phyloP scores from a whole-genome alignment of 148 eudicot species.

The Spergularia bocconei region DNA sequence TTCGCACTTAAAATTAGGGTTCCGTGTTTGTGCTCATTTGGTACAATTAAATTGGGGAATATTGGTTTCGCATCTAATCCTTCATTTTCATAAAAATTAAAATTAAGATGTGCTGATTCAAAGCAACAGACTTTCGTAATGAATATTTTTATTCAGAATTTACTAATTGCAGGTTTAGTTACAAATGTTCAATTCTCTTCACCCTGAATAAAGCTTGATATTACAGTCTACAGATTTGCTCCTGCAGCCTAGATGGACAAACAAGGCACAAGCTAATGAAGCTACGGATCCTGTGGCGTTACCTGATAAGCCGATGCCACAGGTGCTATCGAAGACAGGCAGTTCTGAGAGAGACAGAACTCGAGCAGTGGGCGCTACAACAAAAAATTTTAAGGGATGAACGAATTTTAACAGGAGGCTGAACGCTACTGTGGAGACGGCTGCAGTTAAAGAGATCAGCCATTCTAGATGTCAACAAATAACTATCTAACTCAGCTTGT shows the following conservation, averaged over 20 bases:
- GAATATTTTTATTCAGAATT: slow-evolving; percentile 18
- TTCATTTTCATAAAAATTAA: too few species aligned
- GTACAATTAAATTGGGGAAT: too few species aligned
- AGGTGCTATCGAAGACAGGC: slow-evolving; percentile 10
- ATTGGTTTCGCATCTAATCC: too few species aligned
- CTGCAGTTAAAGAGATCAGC: slow-evolving; percentile 27
- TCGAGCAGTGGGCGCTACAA: slow-evolving; percentile 22
- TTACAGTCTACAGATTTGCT: slow-evolving; percentile 19
- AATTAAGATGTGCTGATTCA: too few species aligned
- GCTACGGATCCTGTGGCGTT: too few species aligned
- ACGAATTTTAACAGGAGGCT: slow-evolving; percentile 19
- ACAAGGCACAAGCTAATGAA: not conserved
- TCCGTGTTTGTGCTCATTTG: too few species aligned
- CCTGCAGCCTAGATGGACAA: slow-evolving; percentile 29
- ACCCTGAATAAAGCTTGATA: slow-evolving; percentile 19
- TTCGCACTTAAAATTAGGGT: too few species aligned
- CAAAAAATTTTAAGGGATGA: slow-evolving; percentile 16
- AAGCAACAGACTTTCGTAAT: not conserved
- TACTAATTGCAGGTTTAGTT: slow-evolving; percentile 29
- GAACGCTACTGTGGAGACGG: slow-evolving; percentile 19
- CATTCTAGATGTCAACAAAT: slow-evolving; percentile 31
- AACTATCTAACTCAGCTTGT: slow-evolving; percentile 29
- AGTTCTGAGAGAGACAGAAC: slow-evolving; percentile 42
- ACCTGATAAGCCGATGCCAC: slow-evolving; percentile 8
- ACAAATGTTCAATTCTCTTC: slow-evolving; percentile 29